phyloP scores from a whole-genome alignment of 495 filamentous ascomycete species.

The Neurospora sp. region DNA sequence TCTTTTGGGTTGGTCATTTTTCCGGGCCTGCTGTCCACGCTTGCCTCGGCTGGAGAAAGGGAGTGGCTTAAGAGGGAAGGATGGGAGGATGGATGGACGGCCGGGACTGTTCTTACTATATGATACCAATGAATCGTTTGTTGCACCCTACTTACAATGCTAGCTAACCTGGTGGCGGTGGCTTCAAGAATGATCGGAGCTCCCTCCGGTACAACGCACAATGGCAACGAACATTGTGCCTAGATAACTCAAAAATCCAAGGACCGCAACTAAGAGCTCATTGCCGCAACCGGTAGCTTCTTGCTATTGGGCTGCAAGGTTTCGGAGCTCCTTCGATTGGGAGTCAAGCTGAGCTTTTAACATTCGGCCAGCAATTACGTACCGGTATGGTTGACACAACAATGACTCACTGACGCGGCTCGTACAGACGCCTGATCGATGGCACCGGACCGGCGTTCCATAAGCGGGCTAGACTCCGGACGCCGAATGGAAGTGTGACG shows the following conservation, averaged over 20 bases:
- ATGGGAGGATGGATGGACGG: not conserved
- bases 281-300: not conserved
- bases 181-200: not conserved
- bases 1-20: not conserved
- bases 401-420: not conserved
- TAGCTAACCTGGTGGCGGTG: not conserved
- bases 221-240: not conserved
- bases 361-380: not conserved
- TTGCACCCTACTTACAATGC: not conserved
- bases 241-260: not conserved
- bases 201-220: not conserved
- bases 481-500: not conserved
- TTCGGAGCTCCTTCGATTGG: not conserved
- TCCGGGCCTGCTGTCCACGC: not conserved
- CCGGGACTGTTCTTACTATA: not conserved
- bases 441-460: not conserved
- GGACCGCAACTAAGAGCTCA: not conserved
- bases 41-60: not conserved
- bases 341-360: not conserved
- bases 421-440: not conserved
- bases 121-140: not conserved
- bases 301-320: not conserved
- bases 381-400: not conserved
- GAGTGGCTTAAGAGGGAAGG: not conserved
- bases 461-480: not conserved